Base-by-base conservation (phyloP, 352 stramenopile species). In the Elongisporangium undulatum region DNA sequence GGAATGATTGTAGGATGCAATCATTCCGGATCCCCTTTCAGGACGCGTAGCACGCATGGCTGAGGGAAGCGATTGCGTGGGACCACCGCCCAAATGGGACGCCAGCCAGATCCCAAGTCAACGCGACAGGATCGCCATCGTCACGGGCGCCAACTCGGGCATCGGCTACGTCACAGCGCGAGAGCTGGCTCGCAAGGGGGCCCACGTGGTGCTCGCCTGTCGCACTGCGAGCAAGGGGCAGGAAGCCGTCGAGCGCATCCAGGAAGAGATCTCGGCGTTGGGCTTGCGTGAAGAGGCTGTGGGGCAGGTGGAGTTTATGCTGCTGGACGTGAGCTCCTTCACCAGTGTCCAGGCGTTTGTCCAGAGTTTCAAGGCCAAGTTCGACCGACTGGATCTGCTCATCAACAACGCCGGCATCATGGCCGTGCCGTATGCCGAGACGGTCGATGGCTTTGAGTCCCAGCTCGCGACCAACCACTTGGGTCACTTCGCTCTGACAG, bases 391-490 rank as follows among this genome's bases (percentile, higher is more conserved):
- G 34, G 64, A 91, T 61, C 34, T 90, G 56, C 68, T 90, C 10
- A 61, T 90, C 55, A 90, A 89, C 74, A 90, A 90, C 53, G 79
- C 79, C 17, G 79, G 79, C 12, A 67, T 85, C 58, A 75, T 84
- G 52, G 76, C 65, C 3, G 51, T 72, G 23, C 67, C 73, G 0
- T 74, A 76, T 57, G 41, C 51, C 17, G 57, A 68, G n/a, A 77
- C 72, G 4, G 56, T 22, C 2, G 76, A 89, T 50, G 78, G 73
- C 17, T 59, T 72, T 52, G 79, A 90, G 59, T 66, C 62, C 23
- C 82, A 92, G 51, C 89, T 91, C 62, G 77, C 64, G 8, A 82
- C 76, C 29, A 92, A 92, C 65, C 72, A 90, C 56, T 45, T 92
- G 39, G 77, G 73, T 15, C 73, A 88, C 61, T 87, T 92, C 29